Conservation (phyloP, 495 filamentous ascomycete species). For the Polyplosphaeria fusca region DNA sequence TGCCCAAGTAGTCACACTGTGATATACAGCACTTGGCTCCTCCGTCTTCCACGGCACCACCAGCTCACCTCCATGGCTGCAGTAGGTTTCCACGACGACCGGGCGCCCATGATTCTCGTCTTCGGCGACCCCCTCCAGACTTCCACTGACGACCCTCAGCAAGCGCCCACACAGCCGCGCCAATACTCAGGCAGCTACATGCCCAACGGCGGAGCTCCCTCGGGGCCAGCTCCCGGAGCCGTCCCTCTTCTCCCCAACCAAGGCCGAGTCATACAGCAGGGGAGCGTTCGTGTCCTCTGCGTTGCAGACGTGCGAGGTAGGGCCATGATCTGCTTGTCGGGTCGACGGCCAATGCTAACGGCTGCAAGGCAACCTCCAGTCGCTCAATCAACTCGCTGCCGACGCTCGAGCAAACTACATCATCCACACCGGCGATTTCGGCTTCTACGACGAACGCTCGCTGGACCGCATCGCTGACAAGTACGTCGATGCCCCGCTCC, state of each 20-base stretch:
- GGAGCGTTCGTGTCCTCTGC: conserved; percentile 81
- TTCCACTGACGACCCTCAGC: conserved; percentile 34
- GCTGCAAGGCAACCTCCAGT: conserved; percentile 79
- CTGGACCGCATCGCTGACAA: conserved; percentile 98
- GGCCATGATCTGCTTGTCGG: too few species aligned
- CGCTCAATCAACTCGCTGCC: conserved; percentile 92
- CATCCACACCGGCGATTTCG: conserved; percentile 98
- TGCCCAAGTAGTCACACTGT: background rate
- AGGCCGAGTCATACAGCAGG: conserved; percentile 76
- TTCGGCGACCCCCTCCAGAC: background rate
- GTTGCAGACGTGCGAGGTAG: conserved; percentile 97
- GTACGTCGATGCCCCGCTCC: conserved; percentile 53
- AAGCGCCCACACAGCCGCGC: conserved; percentile 43
- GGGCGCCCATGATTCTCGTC: background rate
- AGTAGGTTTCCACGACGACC: conserved; percentile 5
- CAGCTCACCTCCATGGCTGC: conserved; percentile 48
- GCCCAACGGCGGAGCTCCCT: conserved; percentile 42
- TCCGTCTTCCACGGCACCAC: background rate
- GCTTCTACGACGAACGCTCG: conserved; percentile 96
- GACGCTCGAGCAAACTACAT: conserved; percentile 92
- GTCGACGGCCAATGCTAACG: too few species aligned
- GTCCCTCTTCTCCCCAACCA: conserved; percentile 59
- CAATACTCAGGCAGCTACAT: conserved; percentile 40
- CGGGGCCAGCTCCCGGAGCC: conserved; percentile 44
- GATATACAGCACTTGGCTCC: background rate